These are phyloP conservation scores for Teratosphaeria gauchensis DNA, from an alignment of 2,329 filamentous ascomycete genomes.

Conservation along the genomic window DNA sequence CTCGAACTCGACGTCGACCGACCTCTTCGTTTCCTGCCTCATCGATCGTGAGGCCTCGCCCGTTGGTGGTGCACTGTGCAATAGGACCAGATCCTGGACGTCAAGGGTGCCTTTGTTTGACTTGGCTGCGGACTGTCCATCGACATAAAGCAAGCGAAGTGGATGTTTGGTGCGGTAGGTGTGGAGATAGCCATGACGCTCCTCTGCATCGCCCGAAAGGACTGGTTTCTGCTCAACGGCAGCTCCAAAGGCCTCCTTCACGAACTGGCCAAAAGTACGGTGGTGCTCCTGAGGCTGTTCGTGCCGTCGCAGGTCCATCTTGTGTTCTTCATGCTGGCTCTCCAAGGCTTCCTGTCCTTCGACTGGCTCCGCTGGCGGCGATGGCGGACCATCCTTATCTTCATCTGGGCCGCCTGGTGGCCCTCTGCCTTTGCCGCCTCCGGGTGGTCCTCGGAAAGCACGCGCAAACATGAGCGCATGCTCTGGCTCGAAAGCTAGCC, in stretches of 20 bases:
- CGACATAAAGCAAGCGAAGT: constrained; percentile 56
- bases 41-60: background rate
- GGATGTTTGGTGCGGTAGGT: constrained; percentile 51
- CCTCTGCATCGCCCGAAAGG: background rate
- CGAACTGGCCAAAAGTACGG: background rate
- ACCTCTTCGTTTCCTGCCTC: background rate
- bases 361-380: background rate
- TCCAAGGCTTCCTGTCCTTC: background rate
- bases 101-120: constrained; percentile 57
- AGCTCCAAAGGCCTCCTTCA: background rate
- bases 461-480: constrained; percentile 59
- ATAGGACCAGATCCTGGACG: constrained; percentile 54
- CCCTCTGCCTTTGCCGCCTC: background rate
- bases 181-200: constrained; percentile 50
- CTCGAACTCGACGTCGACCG: background rate
- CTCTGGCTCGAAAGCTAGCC: constrained; percentile 69
- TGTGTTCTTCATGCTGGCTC: background rate
- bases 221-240: background rate
- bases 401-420: background rate
- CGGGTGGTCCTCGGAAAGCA: constrained; percentile 10
- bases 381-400: background rate
- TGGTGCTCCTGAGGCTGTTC: background rate
- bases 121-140: constrained; percentile 62
- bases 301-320: constrained; percentile 1
- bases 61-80: constrained; percentile 25